Base-by-base conservation (phyloP, 352 stramenopile species). In the Plasmopara halstedii region DNA sequence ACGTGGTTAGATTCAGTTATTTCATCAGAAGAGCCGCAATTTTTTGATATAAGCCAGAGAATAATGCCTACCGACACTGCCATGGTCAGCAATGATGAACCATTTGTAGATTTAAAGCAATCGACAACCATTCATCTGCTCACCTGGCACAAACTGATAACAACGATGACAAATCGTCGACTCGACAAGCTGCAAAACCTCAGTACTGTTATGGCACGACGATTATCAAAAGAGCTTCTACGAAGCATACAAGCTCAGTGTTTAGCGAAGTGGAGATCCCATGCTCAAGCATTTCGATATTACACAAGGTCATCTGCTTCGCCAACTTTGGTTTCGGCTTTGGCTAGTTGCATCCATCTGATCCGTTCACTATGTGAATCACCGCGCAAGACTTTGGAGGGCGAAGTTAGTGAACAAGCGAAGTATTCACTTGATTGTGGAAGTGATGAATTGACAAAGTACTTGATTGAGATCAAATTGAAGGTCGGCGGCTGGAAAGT, bases 401-500 rank as follows among this genome's bases (percentile, higher is more conserved):
- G 26, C 20, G 20, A 19, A 38, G 31, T 7, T 4, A 10, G 20
- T 2, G 19, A 36, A 10, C 36, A 21, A 34, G 29, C 19, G 11
- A 58, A 58, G 14, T 1, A 23, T 11, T 17, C 22, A 18, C 36
- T 41, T 8, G 7, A 3, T 0, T 15, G 35, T 9, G 45, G 37
- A 44, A 13, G 20, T 25, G 39, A 62, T 5, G 42, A 61, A 11
- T 49, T 70, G 14, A 26, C 50, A 1, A 50, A 33, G n/a, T 74
- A 72, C 29, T 50, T 73, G 19, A 36, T 67, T 6, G 62, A 75
- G 34, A 80, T 71, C 6, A 78, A 69, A 33, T 57, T 59, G 20
- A 76, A 82, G 29, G 50, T 81, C 13, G 56, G 54, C 0, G 45
- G 58, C 17, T 83, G 70, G 73, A 67, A 67, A 55, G 48, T 64